Conservation (phyloP, 2,329 filamentous ascomycete species). For the Ophiocordyceps australis region DNA sequence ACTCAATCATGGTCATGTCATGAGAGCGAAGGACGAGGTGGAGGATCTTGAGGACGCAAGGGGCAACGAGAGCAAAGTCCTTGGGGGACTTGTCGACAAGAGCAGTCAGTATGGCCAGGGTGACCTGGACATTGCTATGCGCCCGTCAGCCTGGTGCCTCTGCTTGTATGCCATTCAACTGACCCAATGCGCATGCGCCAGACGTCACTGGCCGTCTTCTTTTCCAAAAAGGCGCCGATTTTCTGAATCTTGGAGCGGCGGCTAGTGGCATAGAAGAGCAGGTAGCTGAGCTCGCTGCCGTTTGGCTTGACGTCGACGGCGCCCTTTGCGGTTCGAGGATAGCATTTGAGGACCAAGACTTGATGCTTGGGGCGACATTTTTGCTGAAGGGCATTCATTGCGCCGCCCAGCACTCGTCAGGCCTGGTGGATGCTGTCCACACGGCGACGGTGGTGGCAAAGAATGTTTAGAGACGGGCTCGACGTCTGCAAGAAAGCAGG, state of each 20-base stretch:
- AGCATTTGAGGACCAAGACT: slow-evolving; percentile 89
- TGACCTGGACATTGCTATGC: slow-evolving; percentile 76
- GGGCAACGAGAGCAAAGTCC: slow-evolving; percentile 77
- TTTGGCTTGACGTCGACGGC: slow-evolving; percentile 89
- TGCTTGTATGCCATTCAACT: slow-evolving; percentile 6
- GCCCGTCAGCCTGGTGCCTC: not conserved
- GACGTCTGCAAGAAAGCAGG: too few relatives aligned
- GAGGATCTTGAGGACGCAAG: slow-evolving; percentile 70
- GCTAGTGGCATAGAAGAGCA: slow-evolving; percentile 92
- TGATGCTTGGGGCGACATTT: slow-evolving; percentile 86
- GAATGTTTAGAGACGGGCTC: too few relatives aligned
- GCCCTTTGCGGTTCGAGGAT: slow-evolving; percentile 80
- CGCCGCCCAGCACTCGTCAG: slow-evolving; percentile 2
- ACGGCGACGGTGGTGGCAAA: too few relatives aligned
- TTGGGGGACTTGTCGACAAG: slow-evolving; percentile 86
- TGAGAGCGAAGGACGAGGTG: slow-evolving; percentile 66
- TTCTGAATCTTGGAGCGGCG: slow-evolving; percentile 92
- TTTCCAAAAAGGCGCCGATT: slow-evolving; percentile 86
- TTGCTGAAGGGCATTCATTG: slow-evolving; percentile 47
- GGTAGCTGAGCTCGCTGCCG: slow-evolving; percentile 88
- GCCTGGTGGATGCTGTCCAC: too few relatives aligned
- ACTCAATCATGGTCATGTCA: slow-evolving; percentile 86
- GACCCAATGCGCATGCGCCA: slow-evolving; percentile 78
- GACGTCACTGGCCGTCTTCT: slow-evolving; percentile 81
- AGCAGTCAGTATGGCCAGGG: slow-evolving; percentile 77